Percentiles rank a stretch among this genome's conserved stretches.
Conservation (phyloP, 2,329 filamentous ascomycete species). For the Aureobasidium uvarum region DNA sequence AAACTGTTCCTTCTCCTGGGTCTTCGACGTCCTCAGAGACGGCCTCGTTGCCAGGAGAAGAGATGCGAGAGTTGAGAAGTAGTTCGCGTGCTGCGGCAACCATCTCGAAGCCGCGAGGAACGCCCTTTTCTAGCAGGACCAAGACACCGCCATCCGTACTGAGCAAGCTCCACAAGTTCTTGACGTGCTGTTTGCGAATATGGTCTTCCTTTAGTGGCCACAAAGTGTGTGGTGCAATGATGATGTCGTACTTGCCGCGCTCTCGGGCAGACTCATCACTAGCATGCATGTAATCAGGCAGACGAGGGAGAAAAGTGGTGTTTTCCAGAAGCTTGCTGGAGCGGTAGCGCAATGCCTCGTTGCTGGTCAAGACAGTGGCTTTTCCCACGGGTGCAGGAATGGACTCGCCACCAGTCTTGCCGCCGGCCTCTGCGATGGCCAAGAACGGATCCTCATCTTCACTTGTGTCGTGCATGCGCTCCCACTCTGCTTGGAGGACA, state of each 20-base stretch:
- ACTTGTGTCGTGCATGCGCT: conserved; percentile 55
- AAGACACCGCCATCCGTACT: conserved; percentile 82
- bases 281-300: conserved; percentile 80
- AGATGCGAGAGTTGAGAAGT: conserved; percentile 72
- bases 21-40: conserved; percentile 33
- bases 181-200: conserved; percentile 71
- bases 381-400: conserved; percentile 61
- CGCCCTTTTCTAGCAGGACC: conserved; percentile 84
- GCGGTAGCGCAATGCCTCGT: conserved; percentile 70
- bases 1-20: conserved; percentile 30
- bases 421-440: conserved; percentile 37
- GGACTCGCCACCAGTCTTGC: conserved; percentile 42
- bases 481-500: conserved; percentile 77
- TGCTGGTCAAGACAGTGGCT: conserved; percentile 76
- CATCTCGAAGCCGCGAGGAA: conserved; percentile 88
- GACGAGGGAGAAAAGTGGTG: conserved; percentile 84
- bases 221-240: conserved; percentile 83
- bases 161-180: conserved; percentile 86
- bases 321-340: conserved; percentile 76
- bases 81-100: conserved; percentile 80
- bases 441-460: conserved; percentile 29
- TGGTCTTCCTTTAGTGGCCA: conserved; percentile 73
- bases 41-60: conserved; percentile 55
- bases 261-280: conserved; percentile 47
- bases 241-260: conserved; percentile 71